Percentiles rank a stretch among this genome's conserved stretches.
phyloP scores from a whole-genome alignment of 2,329 filamentous ascomycete species.

The Dothistroma septosporum region DNA sequence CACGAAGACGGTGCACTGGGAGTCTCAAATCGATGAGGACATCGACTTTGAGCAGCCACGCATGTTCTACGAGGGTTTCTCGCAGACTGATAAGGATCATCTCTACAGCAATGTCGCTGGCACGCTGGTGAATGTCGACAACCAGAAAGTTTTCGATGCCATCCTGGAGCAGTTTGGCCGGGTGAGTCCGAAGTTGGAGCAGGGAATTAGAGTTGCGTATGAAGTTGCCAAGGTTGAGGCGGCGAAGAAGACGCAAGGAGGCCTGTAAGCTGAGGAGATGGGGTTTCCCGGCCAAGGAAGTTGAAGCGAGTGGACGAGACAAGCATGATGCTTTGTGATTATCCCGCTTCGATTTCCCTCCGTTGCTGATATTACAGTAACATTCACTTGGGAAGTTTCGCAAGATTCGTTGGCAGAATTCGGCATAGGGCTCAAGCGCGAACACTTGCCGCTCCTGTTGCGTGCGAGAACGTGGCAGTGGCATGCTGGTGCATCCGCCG shows the following conservation, averaged over 20 bases:
- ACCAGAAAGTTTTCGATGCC: slow-evolving; percentile 22
- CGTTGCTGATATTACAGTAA: background rate
- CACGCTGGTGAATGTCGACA: slow-evolving; percentile 29
- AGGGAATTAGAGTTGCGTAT: slow-evolving; percentile 19
- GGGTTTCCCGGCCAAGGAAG: background rate
- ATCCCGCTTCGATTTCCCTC: background rate
- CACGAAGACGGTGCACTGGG: slow-evolving; percentile 22
- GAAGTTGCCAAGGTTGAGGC: background rate
- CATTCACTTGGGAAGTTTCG: too few relatives aligned
- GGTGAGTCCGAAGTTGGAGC: slow-evolving; percentile 14
- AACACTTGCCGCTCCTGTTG: too few relatives aligned
- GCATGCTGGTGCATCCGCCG: too few relatives aligned
- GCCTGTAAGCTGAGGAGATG: background rate
- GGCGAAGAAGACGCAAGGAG: slow-evolving; percentile 6
- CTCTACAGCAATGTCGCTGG: slow-evolving; percentile 30
- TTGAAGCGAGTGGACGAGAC: background rate
- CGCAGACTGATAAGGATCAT: slow-evolving; percentile 25
- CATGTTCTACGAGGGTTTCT: slow-evolving; percentile 28
- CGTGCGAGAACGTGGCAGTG: too few relatives aligned
- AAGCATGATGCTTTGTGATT: background rate
- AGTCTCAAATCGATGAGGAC: slow-evolving; percentile 24
- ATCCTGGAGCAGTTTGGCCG: slow-evolving; percentile 26
- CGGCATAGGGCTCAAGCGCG: too few relatives aligned
- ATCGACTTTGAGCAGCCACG: slow-evolving; percentile 32
- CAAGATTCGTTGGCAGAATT: too few relatives aligned